Conservation (phyloP, 352 stramenopile species). For the Phytophthora ohioensis region DNA sequence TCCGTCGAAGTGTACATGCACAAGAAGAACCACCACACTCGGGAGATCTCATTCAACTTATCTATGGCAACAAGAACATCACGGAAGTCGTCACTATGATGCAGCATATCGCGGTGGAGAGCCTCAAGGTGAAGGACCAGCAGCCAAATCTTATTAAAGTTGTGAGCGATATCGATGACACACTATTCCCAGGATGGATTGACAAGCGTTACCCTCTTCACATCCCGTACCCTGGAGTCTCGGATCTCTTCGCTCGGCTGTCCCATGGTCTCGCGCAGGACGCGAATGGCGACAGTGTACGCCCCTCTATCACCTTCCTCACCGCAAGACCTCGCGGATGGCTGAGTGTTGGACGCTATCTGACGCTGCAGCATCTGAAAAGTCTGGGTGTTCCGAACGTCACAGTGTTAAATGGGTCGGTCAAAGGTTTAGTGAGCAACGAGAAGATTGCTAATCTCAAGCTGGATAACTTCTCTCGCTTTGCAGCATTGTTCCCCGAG, state of each 20-base stretch:
- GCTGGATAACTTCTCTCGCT: slow-evolving; percentile 84
- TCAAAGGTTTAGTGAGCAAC: slow-evolving; percentile 83
- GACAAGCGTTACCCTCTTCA: slow-evolving; percentile 80
- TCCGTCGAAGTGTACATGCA: slow-evolving; percentile 11
- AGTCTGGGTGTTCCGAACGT: slow-evolving; percentile 79
- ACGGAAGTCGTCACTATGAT: slow-evolving; percentile 85
- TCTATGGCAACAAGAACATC: slow-evolving; percentile 82
- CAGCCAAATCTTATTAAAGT: slow-evolving; percentile 80
- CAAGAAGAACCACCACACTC: slow-evolving; percentile 63
- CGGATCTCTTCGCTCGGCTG: slow-evolving; percentile 72
- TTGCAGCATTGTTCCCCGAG: slow-evolving; percentile 81
- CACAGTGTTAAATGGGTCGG: slow-evolving; percentile 82
- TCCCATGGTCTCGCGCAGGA: slow-evolving; percentile 59
- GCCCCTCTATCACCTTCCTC: slow-evolving; percentile 82
- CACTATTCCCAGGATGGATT: slow-evolving; percentile 81
- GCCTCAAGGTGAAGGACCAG: slow-evolving; percentile 68
- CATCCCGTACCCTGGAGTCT: slow-evolving; percentile 82
- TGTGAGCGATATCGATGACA: slow-evolving; percentile 90
- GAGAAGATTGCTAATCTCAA: slow-evolving; percentile 87
- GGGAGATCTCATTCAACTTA: slow-evolving; percentile 79
- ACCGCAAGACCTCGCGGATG: slow-evolving; percentile 82
- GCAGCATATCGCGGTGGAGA: slow-evolving; percentile 86
- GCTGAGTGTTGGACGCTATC: slow-evolving; percentile 80
- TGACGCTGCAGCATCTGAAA: slow-evolving; percentile 83
- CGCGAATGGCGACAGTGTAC: slow-evolving; percentile 37